A percentile compares a stretch with the other conserved stretches of the same genome.
Conservation (phyloP, 805 yeast species). For the Tetrapisispora pingtungensis region DNA sequence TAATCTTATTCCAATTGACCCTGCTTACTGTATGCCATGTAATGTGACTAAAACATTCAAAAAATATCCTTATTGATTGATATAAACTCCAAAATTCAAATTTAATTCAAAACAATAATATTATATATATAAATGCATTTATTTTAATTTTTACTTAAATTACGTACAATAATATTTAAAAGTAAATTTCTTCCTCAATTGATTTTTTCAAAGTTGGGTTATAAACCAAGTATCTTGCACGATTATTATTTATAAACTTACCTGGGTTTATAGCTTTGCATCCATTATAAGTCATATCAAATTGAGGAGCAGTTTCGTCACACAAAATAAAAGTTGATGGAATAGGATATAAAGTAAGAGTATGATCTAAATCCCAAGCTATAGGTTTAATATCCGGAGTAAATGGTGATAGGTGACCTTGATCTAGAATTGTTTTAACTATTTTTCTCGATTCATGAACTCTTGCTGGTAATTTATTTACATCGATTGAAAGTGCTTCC, state of each 20-base stretch:
- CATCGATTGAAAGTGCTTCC: slow-evolving; percentile 23
- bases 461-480: slow-evolving; percentile 36
- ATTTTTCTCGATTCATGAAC: slow-evolving; percentile 55
- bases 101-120: background rate
- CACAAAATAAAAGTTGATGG: slow-evolving; percentile 58
- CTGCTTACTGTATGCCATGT: slow-evolving; percentile 75
- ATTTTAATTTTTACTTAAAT: background rate
- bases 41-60: slow-evolving; percentile 28
- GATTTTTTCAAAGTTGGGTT: slow-evolving; percentile 47
- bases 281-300: slow-evolving; percentile 71
- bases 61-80: slow-evolving; percentile 27
- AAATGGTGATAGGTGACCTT: slow-evolving; percentile 82
- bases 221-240: slow-evolving; percentile 66
- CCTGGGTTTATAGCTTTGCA: slow-evolving; percentile 74
- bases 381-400: slow-evolving; percentile 49
- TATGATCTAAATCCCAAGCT: slow-evolving; percentile 58
- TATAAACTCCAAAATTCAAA: background rate
- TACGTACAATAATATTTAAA: slow-evolving; percentile 13
- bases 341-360: slow-evolving; percentile 62
- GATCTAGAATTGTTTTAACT: slow-evolving; percentile 75
- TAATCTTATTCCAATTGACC: slow-evolving; percentile 58
- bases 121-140: background rate
- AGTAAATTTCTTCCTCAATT: slow-evolving; percentile 37
- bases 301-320: slow-evolving; percentile 62
- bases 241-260: slow-evolving; percentile 36